Evolutionary conservation across 2,329 filamentous ascomycete species (phyloP), one percentile per base, ranked within the genome.

Genomic region (Leptographium galeiforme): DNA sequence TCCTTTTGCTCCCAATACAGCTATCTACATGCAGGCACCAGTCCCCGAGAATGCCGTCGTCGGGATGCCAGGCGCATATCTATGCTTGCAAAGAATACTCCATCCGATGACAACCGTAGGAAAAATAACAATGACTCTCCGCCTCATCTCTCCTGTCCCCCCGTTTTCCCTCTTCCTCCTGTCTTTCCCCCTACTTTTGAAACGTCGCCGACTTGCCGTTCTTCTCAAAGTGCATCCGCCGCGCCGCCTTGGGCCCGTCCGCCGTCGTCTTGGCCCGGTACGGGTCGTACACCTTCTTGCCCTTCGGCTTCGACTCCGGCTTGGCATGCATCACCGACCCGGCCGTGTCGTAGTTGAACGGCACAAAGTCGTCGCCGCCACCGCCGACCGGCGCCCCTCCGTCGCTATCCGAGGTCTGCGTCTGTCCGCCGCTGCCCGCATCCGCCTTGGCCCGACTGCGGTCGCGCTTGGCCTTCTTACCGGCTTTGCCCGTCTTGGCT

Each of bases 351-450:
- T 68, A 69, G 57, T 69, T 65, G 56, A 69, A 69, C 6, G 65
- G 64, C 47, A 60, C 53, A 52, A 65, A 64, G 33, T 63, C 63
- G 0, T 66, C 67, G 49, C 41, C 40, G 30, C 30, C 45, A 52
- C 69, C 66, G 0, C 65, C 67, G 46, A 69, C 68, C 34, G 70
- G 69, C n/a, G 70, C 69, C 51, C 70, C 68, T 8, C 63, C 63
- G n/a, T 65, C 62, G 6, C 52, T 71, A 64, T 54, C 63, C 2
- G 52, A 61, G 44, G 38, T 60, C 51, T 39, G 68, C 67, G 50
- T 50, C 30, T 46, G 44, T 19, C 48, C 52, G 19, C n/a, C 33
- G 19, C n/a, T 33, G 12, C 53, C 55, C 38, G 54, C 53, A 51
- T 63, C 51, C 19, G 25, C 25, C 19, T 30, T 19, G 39, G 16